A percentile compares a stretch with the other conserved stretches of the same genome.
Conservation (phyloP, 257 asterid species). For the Haberlea rhodopensis region DNA sequence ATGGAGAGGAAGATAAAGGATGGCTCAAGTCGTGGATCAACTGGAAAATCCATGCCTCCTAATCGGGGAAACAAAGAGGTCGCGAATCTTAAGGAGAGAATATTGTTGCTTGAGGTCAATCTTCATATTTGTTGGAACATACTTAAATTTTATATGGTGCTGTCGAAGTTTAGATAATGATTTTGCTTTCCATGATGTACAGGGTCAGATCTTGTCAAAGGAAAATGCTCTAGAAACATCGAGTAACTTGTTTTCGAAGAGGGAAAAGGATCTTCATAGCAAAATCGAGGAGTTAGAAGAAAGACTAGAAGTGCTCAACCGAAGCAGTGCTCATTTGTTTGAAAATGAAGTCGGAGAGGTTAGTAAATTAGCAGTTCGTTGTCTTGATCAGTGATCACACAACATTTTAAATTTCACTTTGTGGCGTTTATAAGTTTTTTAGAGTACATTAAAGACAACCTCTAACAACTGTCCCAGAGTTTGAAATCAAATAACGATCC, state of each 20-base stretch:
- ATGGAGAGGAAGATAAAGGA: constrained; percentile 69
- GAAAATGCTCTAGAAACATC: constrained; percentile 42
- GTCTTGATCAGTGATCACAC: constrained; percentile 5
- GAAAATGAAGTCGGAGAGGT: constrained; percentile 50
- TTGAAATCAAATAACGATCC: constrained; percentile 9
- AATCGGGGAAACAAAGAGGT: constrained; percentile 50
- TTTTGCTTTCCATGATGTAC: constrained; percentile 21
- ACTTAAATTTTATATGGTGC: constrained; percentile 15
- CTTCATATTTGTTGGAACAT: constrained; percentile 13
- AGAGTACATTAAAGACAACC: background rate
- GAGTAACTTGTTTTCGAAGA: background rate
- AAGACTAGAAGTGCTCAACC: background rate
- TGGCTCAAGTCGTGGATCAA: constrained; percentile 27
- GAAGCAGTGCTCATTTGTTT: constrained; percentile 34
- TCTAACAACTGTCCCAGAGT: background rate
- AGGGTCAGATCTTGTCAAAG: constrained; percentile 67
- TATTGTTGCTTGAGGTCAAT: constrained; percentile 79
- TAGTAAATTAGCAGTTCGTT: constrained; percentile 22
- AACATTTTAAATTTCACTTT: background rate
- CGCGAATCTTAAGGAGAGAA: constrained; percentile 63
- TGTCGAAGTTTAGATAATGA: constrained; percentile 5
- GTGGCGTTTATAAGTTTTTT: background rate
- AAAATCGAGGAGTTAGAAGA: background rate
- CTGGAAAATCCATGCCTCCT: constrained; percentile 30
- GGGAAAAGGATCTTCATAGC: background rate